Evolutionary conservation across 768 basidiomycete species (phyloP).

Genomic region (Sporobolomyces pararoseus): DNA sequence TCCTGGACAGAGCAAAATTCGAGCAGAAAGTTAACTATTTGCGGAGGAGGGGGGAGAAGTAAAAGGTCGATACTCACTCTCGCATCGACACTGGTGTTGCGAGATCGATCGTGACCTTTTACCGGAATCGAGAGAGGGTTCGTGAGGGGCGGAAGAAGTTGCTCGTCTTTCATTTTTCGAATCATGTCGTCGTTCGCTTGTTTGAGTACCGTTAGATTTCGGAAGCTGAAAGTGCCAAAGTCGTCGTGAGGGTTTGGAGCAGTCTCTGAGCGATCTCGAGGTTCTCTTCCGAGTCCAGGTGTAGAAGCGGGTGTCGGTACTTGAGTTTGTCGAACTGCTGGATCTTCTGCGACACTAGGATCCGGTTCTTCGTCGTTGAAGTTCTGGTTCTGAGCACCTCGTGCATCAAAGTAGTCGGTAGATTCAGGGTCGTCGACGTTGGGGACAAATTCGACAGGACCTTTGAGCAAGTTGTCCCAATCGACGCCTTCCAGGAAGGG

Average conservation of each 20-base stretch:
- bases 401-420: constrained; percentile 98
- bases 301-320: constrained; percentile 45
- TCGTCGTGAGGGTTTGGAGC: constrained; percentile 55
- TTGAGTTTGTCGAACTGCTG: constrained; percentile 42
- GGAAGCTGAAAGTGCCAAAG: constrained; percentile 97
- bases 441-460: constrained; percentile 66
- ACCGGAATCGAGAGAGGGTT: constrained; percentile 6
- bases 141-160: constrained; percentile 59
- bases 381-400: constrained; percentile 81
- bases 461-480: constrained; percentile 77
- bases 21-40: no score
- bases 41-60: background rate
- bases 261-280: constrained; percentile 30
- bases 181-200: constrained; percentile 99
- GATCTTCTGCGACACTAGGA: constrained; percentile 50
- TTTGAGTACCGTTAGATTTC: constrained; percentile 91
- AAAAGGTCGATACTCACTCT: constrained; percentile 2
- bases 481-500: constrained; percentile 85
- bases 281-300: constrained; percentile 49
- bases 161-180: constrained; percentile 87
- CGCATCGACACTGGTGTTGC: constrained; percentile 22
- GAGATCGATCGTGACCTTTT: constrained; percentile 36
- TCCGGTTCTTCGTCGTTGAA: constrained; percentile 59
- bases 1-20: constrained; percentile 11
- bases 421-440: constrained; percentile 93